phyloP scores from a whole-genome alignment of 2,329 filamentous ascomycete genomes.

The Zymoseptoria pseudotritici region DNA sequence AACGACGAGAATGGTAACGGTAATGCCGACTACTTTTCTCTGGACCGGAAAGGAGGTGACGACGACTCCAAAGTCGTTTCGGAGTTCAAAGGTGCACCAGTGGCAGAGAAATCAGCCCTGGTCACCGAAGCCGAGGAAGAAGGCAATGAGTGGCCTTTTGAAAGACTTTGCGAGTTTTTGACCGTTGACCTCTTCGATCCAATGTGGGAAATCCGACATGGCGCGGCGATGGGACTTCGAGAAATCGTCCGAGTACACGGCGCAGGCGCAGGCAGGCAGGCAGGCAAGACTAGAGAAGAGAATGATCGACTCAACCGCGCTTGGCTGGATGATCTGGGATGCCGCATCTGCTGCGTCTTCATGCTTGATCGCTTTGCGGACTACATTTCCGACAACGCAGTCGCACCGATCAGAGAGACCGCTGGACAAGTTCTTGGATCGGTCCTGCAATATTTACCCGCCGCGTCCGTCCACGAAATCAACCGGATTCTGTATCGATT shows the following conservation, averaged over 20 bases:
- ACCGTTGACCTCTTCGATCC: constrained; percentile 89
- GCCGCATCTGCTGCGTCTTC: constrained; percentile 86
- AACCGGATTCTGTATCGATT: constrained; percentile 80
- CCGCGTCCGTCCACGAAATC: constrained; percentile 71
- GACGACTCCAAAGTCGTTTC: constrained; percentile 89
- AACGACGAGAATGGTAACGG: constrained; percentile 43
- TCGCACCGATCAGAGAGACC: constrained; percentile 91
- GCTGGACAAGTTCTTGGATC: constrained; percentile 90
- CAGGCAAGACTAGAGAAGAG: constrained; percentile 60
- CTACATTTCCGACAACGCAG: constrained; percentile 94
- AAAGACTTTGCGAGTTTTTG: constrained; percentile 86
- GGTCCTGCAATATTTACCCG: constrained; percentile 73
- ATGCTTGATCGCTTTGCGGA: constrained; percentile 97
- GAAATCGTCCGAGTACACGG: constrained; percentile 92
- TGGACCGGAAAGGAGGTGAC: constrained; percentile 72
- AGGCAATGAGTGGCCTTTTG: constrained; percentile 86
- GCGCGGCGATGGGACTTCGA: constrained; percentile 87
- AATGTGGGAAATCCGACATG: constrained; percentile 92
- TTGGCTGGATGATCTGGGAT: constrained; percentile 94
- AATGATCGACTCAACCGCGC: constrained; percentile 73
- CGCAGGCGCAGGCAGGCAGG: constrained; percentile 70
- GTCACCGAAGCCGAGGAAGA: constrained; percentile 69
- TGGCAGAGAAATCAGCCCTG: constrained; percentile 79
- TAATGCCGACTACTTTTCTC: constrained; percentile 74
- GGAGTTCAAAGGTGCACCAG: constrained; percentile 81